These are phyloP conservation scores for Ensete ventricosum DNA, from an alignment of 176 grass and related monocot genomes.

Conservation along the genomic window DNA sequence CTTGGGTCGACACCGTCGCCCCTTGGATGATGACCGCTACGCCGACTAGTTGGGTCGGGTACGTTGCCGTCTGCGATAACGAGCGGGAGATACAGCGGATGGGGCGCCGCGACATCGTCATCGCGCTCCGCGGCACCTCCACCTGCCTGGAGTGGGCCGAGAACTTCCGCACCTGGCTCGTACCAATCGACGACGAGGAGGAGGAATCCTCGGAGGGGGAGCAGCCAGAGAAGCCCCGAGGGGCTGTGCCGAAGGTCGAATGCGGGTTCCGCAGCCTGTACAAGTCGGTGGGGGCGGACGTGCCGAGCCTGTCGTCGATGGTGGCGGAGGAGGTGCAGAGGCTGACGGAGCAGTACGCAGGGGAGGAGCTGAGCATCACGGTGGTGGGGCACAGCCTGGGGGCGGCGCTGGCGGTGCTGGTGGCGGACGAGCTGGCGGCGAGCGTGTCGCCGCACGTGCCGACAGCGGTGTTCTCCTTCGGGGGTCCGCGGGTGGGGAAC, in stretches of 20 bases:
- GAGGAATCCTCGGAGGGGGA: neutral
- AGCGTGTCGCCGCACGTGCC: neutral
- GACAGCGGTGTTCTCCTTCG: conserved; percentile 52
- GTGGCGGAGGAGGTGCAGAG: conserved; percentile 33
- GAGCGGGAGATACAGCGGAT: conserved; percentile 40
- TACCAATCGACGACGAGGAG: conserved; percentile 1
- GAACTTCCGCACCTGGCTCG: conserved; percentile 51
- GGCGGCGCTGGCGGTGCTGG: conserved; percentile 39
- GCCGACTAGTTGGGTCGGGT: conserved; percentile 41
- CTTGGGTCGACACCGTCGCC: conserved; percentile 26
- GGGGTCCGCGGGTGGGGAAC: conserved; percentile 45
- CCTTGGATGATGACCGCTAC: conserved; percentile 22
- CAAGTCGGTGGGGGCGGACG: conserved; percentile 21
- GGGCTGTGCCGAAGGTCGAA: conserved; percentile 33
- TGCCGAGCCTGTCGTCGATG: conserved; percentile 35
- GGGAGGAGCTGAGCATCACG: conserved; percentile 53
- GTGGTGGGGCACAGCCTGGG: conserved; percentile 57
- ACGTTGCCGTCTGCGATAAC: conserved; percentile 49
- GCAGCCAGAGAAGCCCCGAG: neutral
- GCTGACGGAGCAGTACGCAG: conserved; percentile 18
- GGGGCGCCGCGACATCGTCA: conserved; percentile 55
- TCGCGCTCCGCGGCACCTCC: conserved; percentile 59
- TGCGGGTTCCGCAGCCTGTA: conserved; percentile 56
- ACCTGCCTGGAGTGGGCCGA: conserved; percentile 63
- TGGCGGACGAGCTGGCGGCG: conserved; percentile 40